phyloP scores from a whole-genome alignment of 2,329 filamentous ascomycete species.

The Aspergillus neoniger region DNA sequence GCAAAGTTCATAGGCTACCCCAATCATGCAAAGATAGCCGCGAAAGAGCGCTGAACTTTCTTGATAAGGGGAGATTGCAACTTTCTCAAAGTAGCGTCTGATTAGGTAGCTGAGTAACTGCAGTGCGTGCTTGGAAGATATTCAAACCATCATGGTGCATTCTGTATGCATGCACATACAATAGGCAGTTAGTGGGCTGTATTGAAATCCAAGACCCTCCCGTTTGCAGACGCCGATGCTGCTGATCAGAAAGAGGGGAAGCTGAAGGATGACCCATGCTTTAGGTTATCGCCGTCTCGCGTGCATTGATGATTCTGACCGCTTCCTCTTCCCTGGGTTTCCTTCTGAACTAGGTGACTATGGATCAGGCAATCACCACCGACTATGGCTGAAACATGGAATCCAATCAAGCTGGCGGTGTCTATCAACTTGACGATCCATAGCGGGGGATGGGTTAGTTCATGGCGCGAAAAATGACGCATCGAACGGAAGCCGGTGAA shows the following conservation, averaged over 20 bases:
- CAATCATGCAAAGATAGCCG: background rate
- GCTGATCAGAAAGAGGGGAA: slow-evolving; percentile 12
- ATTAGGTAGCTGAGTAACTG: background rate
- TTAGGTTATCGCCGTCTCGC: slow-evolving; percentile 21
- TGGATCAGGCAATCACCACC: slow-evolving; percentile 11
- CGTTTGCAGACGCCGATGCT: background rate
- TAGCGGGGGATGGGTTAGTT: slow-evolving; percentile 8
- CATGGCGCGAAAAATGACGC: background rate
- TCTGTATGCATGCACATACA: slow-evolving; percentile 6
- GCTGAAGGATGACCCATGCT: background rate
- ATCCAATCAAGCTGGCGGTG: slow-evolving; percentile 15
- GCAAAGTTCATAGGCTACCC: background rate
- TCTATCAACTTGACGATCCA: slow-evolving; percentile 28
- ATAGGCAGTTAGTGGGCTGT: background rate
- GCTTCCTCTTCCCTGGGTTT: slow-evolving; percentile 10
- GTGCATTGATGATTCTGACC: slow-evolving; percentile 14
- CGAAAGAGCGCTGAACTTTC: background rate
- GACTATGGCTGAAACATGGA: slow-evolving; percentile 12
- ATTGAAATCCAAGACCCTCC: slow-evolving; percentile 3
- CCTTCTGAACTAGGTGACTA: background rate
- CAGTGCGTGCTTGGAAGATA: background rate
- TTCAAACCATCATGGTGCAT: background rate
- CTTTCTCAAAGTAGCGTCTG: background rate
- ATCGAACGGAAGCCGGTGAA: background rate
- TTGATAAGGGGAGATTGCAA: background rate